Conservation (phyloP, 352 stramenopile genomes). For the Phytophthora agathidicida region DNA sequence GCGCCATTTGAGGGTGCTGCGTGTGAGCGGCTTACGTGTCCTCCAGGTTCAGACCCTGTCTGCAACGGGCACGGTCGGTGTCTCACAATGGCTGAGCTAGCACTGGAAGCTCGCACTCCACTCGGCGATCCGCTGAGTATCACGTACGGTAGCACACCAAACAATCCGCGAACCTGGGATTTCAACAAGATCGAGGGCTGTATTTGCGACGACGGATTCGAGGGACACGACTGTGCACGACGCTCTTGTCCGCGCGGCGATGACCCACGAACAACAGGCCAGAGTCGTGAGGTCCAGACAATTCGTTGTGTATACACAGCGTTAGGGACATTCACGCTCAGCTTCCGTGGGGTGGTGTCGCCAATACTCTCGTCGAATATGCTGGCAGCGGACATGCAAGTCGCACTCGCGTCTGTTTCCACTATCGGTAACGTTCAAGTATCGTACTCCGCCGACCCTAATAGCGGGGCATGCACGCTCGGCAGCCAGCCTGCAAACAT, state of each 20-base stretch:
- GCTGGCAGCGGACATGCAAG: constrained; percentile 38
- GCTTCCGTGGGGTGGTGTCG: constrained; percentile 59
- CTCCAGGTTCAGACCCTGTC: constrained; percentile 45
- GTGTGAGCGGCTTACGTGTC: constrained; percentile 76
- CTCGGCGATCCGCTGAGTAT: constrained; percentile 61
- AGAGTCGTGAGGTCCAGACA: constrained; percentile 69
- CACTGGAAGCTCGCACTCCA: constrained; percentile 41
- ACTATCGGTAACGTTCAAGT: constrained; percentile 53
- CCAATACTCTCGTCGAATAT: constrained; percentile 49
- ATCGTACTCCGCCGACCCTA: constrained; percentile 53
- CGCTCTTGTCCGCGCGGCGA: constrained; percentile 68
- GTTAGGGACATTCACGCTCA: constrained; percentile 59
- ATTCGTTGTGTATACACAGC: constrained; percentile 54
- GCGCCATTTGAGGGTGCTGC: constrained; percentile 67
- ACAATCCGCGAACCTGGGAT: constrained; percentile 84
- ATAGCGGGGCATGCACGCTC: constrained; percentile 52
- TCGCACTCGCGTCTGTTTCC: constrained; percentile 44
- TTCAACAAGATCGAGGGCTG: constrained; percentile 90
- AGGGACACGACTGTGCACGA: constrained; percentile 84
- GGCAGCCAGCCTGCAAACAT: constrained; percentile 43
- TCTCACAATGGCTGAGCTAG: constrained; percentile 69
- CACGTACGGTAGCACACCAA: constrained; percentile 73
- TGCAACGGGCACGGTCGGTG: constrained; percentile 76
- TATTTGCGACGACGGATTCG: constrained; percentile 84
- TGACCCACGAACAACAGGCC: constrained; percentile 67